phyloP scores from a whole-genome alignment of 192 early-diverging fungal species.

The Entophlyctis luteolus region DNA sequence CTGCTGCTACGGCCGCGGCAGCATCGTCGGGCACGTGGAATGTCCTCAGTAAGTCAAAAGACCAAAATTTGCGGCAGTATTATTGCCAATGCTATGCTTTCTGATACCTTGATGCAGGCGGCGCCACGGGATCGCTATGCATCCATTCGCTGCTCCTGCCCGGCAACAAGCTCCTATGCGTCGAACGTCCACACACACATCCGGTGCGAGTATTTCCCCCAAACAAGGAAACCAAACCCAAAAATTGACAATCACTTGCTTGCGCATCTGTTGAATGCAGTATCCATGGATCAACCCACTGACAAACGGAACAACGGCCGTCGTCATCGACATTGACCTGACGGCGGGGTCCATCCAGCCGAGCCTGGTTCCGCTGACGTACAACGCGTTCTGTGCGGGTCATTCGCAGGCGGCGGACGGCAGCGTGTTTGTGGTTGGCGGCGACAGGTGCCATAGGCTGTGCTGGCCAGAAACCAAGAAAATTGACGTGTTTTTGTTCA shows the following conservation, averaged over 20 bases:
- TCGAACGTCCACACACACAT: conserved; percentile 34
- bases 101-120: too few relatives aligned
- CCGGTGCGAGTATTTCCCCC: conserved; percentile 6
- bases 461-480: neutral
- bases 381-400: conserved; percentile 36
- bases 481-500: neutral
- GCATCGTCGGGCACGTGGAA: too few relatives aligned
- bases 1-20: too few relatives aligned
- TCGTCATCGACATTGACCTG: conserved; percentile 7
- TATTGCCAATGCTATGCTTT: too few relatives aligned
- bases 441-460: conserved; percentile 20
- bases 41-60: too few relatives aligned
- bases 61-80: too few relatives aligned
- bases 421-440: conserved; percentile 34
- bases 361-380: neutral
- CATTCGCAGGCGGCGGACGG: conserved; percentile 38
- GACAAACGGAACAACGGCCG: conserved; percentile 9
- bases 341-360: neutral
- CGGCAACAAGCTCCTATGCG: conserved; percentile 27
- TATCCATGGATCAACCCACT: conserved; percentile 7
- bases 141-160: conserved; percentile 24
- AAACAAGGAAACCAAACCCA: neutral
- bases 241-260: neutral
- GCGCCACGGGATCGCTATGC: conserved; percentile 25
- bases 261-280: neutral